Percentiles rank a stretch among this genome's conserved stretches.
phyloP scores from a whole-genome alignment of 2,329 filamentous ascomycete species.

The Dactylellina haptotyla region DNA sequence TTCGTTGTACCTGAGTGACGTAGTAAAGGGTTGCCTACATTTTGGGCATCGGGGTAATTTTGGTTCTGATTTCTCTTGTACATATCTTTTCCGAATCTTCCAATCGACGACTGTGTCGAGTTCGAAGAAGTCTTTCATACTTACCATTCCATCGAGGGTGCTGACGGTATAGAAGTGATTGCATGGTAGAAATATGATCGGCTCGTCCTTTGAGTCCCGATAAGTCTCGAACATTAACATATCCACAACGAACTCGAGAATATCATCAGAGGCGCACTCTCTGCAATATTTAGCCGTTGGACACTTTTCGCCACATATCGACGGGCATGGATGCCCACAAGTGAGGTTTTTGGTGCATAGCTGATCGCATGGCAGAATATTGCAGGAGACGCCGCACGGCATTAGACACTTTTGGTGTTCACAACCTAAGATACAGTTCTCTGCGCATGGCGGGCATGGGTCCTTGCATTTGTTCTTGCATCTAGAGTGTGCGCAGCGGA shows the following conservation, averaged over 20 bases:
- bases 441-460: slow-evolving; percentile 71
- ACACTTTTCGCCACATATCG: slow-evolving; percentile 73
- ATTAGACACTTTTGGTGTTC: slow-evolving; percentile 65
- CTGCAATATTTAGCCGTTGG: slow-evolving; percentile 69
- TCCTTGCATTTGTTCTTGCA: slow-evolving; percentile 70
- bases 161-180: slow-evolving; percentile 72
- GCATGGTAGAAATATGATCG: slow-evolving; percentile 72
- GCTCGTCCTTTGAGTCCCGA: slow-evolving; percentile 69
- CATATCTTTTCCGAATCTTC: slow-evolving; percentile 19
- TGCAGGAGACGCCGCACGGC: slow-evolving; percentile 73
- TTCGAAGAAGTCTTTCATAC: slow-evolving; percentile 66
- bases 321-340: slow-evolving; percentile 74
- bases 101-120: slow-evolving; percentile 59
- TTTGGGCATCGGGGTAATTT: slow-evolving; percentile 25
- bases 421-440: slow-evolving; percentile 68
- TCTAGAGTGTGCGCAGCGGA: slow-evolving; percentile 68
- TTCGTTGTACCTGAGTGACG: slow-evolving; percentile 33
- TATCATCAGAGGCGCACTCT: slow-evolving; percentile 64
- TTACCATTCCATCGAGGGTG: slow-evolving; percentile 72
- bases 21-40: slow-evolving; percentile 23
- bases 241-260: slow-evolving; percentile 68
- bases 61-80: slow-evolving; percentile 23
- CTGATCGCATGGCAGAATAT: slow-evolving; percentile 72
- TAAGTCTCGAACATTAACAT: slow-evolving; percentile 68
- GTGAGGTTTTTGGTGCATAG: slow-evolving; percentile 67